phyloP scores from a whole-genome alignment of 2,329 filamentous ascomycete genomes.

The Pezicula radicicola region DNA sequence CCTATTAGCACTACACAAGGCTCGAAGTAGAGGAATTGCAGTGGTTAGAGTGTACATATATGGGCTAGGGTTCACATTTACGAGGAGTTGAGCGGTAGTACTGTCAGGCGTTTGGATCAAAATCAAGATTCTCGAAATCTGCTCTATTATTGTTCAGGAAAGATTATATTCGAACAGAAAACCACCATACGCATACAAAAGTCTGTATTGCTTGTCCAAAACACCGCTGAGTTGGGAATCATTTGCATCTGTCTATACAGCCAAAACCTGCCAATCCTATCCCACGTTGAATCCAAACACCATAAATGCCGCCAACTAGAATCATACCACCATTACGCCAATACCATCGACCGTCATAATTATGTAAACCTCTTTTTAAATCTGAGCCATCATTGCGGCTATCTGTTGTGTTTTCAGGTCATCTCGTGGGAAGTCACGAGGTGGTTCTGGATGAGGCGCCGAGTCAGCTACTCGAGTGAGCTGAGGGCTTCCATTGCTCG shows the following conservation, averaged over 20 bases:
- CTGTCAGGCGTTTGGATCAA: not conserved
- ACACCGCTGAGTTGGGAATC: conserved; percentile 4
- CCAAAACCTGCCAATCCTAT: conserved; percentile 2
- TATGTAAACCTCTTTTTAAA: conserved; percentile 13
- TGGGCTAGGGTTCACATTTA: conserved; percentile 1
- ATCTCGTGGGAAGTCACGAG: conserved; percentile 18
- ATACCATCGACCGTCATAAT: conserved; percentile 20
- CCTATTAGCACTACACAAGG: conserved; percentile 17
- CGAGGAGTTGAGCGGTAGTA: not conserved
- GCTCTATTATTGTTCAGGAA: too few species aligned
- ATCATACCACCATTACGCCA: conserved; percentile 15
- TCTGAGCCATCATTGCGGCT: conserved; percentile 19
- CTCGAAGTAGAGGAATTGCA: conserved; percentile 7
- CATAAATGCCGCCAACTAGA: conserved; percentile 15
- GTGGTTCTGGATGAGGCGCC: conserved; percentile 9
- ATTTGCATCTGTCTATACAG: conserved; percentile 16
- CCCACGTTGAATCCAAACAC: conserved; percentile 3
- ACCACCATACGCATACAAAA: not conserved
- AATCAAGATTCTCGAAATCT: too few species aligned
- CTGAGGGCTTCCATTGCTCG: conserved; percentile 15
- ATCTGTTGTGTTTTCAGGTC: conserved; percentile 20
- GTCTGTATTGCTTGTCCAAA: not conserved
- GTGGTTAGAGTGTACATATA: not conserved
- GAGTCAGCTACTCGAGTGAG: not conserved
- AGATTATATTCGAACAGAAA: not conserved